A percentile compares a stretch with the other conserved stretches of the same genome.
These are phyloP conservation scores for Solanum tarijense DNA, from an alignment of 257 asterid species.

Conservation along the genomic window DNA sequence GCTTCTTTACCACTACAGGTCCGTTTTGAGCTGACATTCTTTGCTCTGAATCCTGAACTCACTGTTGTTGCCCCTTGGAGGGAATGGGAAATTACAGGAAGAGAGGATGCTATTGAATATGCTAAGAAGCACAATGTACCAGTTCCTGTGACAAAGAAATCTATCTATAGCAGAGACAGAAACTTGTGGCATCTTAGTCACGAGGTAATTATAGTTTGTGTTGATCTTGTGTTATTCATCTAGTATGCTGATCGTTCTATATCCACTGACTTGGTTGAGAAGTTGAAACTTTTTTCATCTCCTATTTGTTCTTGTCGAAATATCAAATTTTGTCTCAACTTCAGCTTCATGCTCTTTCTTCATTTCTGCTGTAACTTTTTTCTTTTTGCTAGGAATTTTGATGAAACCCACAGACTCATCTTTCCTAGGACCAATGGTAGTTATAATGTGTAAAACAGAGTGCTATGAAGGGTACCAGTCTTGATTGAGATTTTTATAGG, in stretches of 20 bases:
- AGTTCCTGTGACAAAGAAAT: slow-evolving; percentile 89
- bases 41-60: slow-evolving; percentile 92
- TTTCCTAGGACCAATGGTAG: neutral
- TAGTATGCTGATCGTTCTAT: neutral
- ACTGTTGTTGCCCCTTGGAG: slow-evolving; percentile 98
- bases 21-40: slow-evolving; percentile 96
- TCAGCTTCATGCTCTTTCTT: neutral
- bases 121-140: slow-evolving; percentile 89
- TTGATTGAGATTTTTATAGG: neutral
- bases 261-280: neutral
- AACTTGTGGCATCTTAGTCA: slow-evolving; percentile 98
- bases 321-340: neutral
- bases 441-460: neutral
- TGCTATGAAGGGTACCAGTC: neutral
- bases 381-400: neutral
- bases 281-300: neutral
- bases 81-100: slow-evolving; percentile 93
- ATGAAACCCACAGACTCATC: neutral
- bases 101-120: slow-evolving; percentile 96
- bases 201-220: slow-evolving; percentile 39
- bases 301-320: neutral
- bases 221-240: neutral
- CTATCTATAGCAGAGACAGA: slow-evolving; percentile 97
- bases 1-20: slow-evolving; percentile 41
- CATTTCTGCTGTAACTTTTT: neutral